Evolutionary conservation across 2,329 filamentous ascomycete species (phyloP).

Genomic region (Epichloe sylvatica): DNA sequence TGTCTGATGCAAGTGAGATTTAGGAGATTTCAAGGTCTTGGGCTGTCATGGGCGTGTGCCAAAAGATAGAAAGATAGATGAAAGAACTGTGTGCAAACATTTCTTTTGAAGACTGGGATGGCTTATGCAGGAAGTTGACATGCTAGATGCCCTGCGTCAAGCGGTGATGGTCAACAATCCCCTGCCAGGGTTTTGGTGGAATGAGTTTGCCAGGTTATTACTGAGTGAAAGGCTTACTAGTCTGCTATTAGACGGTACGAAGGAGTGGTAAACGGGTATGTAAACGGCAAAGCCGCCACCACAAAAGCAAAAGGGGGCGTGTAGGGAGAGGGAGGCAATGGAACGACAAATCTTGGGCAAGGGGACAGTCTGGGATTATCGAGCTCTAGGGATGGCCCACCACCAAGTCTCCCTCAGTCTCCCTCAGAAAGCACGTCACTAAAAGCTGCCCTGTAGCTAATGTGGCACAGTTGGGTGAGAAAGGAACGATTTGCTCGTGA

Average conservation of each 20-base stretch:
- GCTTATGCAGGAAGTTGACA: conserved; percentile 17
- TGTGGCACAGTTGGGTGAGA: neutral
- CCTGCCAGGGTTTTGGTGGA: neutral
- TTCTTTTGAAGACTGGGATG: conserved; percentile 20
- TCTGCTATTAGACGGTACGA: neutral
- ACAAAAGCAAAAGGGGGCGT: conserved; percentile 4
- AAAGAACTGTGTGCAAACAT: conserved; percentile 16
- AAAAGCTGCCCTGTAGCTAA: neutral
- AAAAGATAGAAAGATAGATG: conserved; percentile 13
- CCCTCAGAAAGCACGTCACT: neutral
- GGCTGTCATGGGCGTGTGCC: conserved; percentile 11
- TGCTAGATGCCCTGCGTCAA: conserved; percentile 4
- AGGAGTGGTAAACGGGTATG: neutral
- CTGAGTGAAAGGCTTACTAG: conserved; percentile 1
- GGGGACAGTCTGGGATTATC: neutral
- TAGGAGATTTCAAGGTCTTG: conserved; percentile 17
- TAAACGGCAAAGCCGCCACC: conserved; percentile 3
- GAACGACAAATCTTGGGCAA: conserved; percentile 1
- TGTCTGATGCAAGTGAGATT: conserved; percentile 14
- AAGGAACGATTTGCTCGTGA: neutral
- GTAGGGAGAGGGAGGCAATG: neutral
- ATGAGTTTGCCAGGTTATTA: conserved; percentile 1
- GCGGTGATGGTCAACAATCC: conserved; percentile 3
- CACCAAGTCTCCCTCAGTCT: neutral
- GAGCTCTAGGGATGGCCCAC: neutral